Evolutionary conservation across 345 rosid genomes (phyloP), one percentile per base, ranked within the genome.

Genomic region (Salix dunnii): DNA sequence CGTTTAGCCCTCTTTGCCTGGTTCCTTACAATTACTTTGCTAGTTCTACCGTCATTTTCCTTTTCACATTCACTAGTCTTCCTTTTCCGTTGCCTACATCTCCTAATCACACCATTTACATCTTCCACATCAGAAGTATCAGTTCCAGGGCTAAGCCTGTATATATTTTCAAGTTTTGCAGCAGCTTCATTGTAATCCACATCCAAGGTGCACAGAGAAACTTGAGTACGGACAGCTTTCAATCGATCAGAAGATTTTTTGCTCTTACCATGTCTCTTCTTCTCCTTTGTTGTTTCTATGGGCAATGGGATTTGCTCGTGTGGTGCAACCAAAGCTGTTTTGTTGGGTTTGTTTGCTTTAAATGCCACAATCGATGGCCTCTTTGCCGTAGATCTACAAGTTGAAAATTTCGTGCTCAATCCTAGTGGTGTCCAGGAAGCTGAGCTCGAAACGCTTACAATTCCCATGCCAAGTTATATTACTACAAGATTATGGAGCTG

Each of bases 101-200:
- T 87, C 75, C 28, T 78, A 38, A 42, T 61, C 42, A 36, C 46
- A 13, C 74, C 81, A 69, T 76, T 80, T 23, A 62, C 80, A 16
- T 79, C 91, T 35, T 84, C 87, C 28, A 70, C 87, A 36, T 88
- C 86, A 2, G 77, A 80, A 23, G 84, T 75, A n/a, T 58, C 76
- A 27, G 77, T 67, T 5, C 84, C 67, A 31, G 94, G 91, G 76
- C 96, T 89, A 79, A 92, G 97, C 86, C 90, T 92, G 87, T 79
- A 96, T 64, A 96, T 82, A 73, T 61, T 90, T 77, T 96, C 99
- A 60, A 96, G 91, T 72, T 91, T 96, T 21, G 94, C 94, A 33
- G 99, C 98, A 3, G 94, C 97, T 82, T 91, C 98, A 68, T 90
- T 86, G 87, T 92, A 93, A 83, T 96, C 99, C 65, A 90, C 72